phyloP scores from a whole-genome alignment of 495 filamentous ascomycete genomes.

The Podospora pseudocomata region DNA sequence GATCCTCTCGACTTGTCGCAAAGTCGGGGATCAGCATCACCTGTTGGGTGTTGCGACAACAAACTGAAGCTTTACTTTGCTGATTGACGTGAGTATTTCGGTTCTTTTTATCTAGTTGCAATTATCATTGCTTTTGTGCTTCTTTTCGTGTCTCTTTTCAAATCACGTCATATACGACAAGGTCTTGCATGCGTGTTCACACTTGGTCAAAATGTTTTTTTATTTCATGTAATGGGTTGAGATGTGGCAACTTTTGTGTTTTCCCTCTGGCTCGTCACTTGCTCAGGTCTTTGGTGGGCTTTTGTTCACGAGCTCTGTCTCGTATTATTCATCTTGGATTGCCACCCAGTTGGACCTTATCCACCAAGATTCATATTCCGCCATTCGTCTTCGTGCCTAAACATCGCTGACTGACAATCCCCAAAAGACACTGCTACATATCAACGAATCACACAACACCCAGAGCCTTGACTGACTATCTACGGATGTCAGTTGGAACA shows the following conservation, averaged over 20 bases:
- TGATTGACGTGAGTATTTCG: background rate
- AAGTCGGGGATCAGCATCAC: background rate
- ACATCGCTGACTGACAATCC: background rate
- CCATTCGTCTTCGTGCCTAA: background rate
- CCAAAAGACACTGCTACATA: background rate
- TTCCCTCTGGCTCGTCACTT: background rate
- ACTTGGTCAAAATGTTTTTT: background rate
- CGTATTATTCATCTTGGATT: background rate
- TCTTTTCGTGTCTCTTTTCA: background rate
- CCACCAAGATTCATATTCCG: background rate
- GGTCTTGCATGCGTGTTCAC: background rate
- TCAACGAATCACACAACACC: background rate
- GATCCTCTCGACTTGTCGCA: background rate
- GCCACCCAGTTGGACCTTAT: background rate
- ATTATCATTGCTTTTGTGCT: background rate
- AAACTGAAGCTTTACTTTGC: background rate
- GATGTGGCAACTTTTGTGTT: background rate
- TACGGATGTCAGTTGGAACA: background rate
- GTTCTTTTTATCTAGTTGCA: background rate
- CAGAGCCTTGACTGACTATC: background rate
- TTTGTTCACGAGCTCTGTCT: background rate
- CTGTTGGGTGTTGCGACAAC: background rate
- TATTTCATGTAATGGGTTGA: background rate
- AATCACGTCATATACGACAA: background rate
- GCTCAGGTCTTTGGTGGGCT: background rate